These are phyloP conservation scores for Diutina pseudorugosa DNA, from an alignment of 1,139 yeast genomes.

Conservation along the genomic window DNA sequence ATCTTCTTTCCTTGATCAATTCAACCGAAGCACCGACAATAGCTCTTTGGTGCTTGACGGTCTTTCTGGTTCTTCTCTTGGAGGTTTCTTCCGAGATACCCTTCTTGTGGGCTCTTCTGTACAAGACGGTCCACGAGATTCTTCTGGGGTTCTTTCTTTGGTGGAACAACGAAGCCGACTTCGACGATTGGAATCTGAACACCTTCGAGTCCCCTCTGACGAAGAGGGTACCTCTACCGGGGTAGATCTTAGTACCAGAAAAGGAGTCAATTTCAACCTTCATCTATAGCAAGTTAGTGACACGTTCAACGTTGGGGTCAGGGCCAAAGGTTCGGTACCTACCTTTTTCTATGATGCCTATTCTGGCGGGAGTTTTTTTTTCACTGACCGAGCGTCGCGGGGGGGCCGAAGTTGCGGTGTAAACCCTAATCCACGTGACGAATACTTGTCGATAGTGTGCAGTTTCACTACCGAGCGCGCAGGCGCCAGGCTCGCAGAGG, in stretches of 20 bases:
- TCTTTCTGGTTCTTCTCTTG: conserved; percentile 95
- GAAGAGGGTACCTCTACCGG: conserved; percentile 99
- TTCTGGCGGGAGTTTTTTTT: neutral
- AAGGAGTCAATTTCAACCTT: conserved; percentile 99
- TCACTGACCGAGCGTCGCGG: neutral
- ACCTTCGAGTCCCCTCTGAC: conserved; percentile 99
- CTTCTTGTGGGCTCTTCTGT: conserved; percentile 99
- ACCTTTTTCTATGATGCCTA: conserved; percentile 1
- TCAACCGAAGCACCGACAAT: conserved; percentile 99
- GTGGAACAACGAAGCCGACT: conserved; percentile 95
- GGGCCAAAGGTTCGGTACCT: conserved; percentile 1
- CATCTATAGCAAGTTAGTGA: conserved; percentile 31
- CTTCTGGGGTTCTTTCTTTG: conserved; percentile 99
- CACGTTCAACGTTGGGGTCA: neutral
- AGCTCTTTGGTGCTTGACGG: conserved; percentile 98
- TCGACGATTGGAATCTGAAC: conserved; percentile 98
- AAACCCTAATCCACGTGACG: neutral
- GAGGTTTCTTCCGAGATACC: conserved; percentile 97
- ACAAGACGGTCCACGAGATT: conserved; percentile 98
- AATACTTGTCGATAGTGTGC: neutral
- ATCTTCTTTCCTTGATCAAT: conserved; percentile 95
- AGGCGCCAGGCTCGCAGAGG: neutral
- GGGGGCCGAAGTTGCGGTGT: neutral
- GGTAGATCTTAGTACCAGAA: conserved; percentile 99
- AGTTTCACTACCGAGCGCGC: neutral